Evolutionary conservation across 257 asterid genomes (phyloP).

Genomic region (Phtheirospermum japonicum): DNA sequence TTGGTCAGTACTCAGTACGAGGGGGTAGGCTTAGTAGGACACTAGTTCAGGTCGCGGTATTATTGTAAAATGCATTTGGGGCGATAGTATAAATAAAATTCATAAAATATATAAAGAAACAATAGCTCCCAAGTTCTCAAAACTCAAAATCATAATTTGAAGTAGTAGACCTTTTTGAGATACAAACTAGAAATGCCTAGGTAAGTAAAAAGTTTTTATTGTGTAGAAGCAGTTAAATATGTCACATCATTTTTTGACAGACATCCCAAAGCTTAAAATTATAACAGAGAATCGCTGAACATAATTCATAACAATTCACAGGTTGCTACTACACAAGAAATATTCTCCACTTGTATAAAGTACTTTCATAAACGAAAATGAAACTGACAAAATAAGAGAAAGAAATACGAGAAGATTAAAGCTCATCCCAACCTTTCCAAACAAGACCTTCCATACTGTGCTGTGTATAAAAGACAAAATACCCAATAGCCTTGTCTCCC

Average conservation of each 20-base stretch:
- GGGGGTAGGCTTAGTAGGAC: too few relatives aligned
- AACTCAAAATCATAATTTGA: neutral
- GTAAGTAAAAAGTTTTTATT: neutral
- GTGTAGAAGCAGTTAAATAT: neutral
- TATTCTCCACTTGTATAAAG: neutral
- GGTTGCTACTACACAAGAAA: neutral
- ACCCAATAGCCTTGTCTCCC: conserved; percentile 76
- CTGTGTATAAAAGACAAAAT: conserved; percentile 79
- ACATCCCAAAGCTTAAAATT: neutral
- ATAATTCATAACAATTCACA: conserved; percentile 6
- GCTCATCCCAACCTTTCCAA: conserved; percentile 57
- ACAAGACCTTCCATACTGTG: conserved; percentile 84
- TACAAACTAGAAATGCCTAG: neutral
- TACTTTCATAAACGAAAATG: neutral
- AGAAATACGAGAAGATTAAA: neutral
- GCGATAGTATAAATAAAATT: too few relatives aligned
- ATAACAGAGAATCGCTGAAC: neutral
- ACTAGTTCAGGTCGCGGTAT: too few relatives aligned
- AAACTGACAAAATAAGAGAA: neutral
- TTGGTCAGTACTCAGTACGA: too few relatives aligned
- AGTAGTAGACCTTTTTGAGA: neutral
- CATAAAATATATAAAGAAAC: too few relatives aligned
- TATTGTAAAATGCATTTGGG: too few relatives aligned
- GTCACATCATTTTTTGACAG: conserved; percentile 2
- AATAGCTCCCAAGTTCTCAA: neutral